Conservation (phyloP, 2,329 filamentous ascomycete genomes). For the Stagonosporopsis vannaccii region DNA sequence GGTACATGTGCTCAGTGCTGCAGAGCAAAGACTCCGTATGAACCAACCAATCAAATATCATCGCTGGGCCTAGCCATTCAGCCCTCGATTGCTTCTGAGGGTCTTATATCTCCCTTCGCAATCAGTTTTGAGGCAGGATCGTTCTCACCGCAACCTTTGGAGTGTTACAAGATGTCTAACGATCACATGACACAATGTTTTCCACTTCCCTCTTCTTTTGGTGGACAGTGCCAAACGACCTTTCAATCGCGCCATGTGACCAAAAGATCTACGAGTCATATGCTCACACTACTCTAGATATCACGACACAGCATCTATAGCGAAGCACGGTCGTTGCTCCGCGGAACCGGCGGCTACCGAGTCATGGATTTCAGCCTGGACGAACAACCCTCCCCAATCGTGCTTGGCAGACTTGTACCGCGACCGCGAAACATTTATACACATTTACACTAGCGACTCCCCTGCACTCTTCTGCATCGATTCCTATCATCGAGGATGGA, state of each 20-base stretch:
- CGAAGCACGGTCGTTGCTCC: neutral
- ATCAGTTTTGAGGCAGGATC: no score
- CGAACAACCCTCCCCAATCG: neutral
- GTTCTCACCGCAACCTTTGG: no score
- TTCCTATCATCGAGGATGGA: no score
- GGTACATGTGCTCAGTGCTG: neutral
- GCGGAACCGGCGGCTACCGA: neutral
- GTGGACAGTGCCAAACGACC: no score
- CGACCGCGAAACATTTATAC: neutral
- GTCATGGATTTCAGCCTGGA: neutral
- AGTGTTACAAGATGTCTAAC: no score
- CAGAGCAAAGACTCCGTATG: neutral
- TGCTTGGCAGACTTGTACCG: neutral
- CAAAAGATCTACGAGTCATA: no score
- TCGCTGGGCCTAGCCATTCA: neutral
- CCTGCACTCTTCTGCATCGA: no score
- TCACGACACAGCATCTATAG: no score
- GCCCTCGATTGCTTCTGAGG: neutral
- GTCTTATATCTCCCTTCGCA: no score
- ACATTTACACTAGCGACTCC: neutral
- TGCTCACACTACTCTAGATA: neutral
- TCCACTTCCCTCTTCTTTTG: no score
- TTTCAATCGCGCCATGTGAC: no score
- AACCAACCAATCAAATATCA: slow-evolving; percentile 3
- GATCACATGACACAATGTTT: no score